Conservation (phyloP, 768 basidiomycete genomes). For the Tricholoma furcatifolium region DNA sequence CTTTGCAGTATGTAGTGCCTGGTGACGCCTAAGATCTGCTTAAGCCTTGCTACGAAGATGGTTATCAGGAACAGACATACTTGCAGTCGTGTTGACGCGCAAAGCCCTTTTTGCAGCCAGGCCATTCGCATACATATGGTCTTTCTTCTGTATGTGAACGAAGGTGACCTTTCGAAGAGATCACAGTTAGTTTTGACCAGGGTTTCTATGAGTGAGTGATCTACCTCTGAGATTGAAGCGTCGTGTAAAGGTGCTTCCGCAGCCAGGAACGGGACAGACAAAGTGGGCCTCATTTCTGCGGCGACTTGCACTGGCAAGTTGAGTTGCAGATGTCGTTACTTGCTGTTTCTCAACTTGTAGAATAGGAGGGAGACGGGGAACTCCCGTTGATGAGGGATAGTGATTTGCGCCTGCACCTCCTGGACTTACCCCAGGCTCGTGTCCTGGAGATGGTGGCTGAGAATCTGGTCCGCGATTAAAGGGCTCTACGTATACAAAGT, state of each 20-base stretch:
- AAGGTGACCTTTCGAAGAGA: conserved; percentile 64
- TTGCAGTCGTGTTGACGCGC: conserved; percentile 98
- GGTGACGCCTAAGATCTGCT: conserved; percentile 64
- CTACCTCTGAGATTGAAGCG: conserved; percentile 85
- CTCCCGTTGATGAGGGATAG: conserved; percentile 50
- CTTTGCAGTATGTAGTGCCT: conserved; percentile 84
- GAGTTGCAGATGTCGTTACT: conserved; percentile 93
- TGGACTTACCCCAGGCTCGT: conserved; percentile 27
- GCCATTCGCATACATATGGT: conserved; percentile 91
- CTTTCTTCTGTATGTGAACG: conserved; percentile 95
- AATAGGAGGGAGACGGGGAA: conserved; percentile 73
- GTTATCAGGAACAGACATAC: conserved; percentile 42
- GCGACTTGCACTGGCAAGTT: conserved; percentile 86
- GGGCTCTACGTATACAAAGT: conserved; percentile 49
- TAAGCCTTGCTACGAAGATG: conserved; percentile 3
- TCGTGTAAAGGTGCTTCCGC: conserved; percentile 96
- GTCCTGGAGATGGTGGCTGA: conserved; percentile 30
- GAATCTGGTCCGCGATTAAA: conserved; percentile 48
- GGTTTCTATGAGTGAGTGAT: conserved; percentile 1
- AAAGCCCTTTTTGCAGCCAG: conserved; percentile 93
- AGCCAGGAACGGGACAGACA: conserved; percentile 91
- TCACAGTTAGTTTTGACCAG: conserved; percentile 1
- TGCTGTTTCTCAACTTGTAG: conserved; percentile 91
- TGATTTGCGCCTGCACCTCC: conserved; percentile 53
- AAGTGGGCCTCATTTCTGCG: conserved; percentile 91